Evolutionary conservation across 1,284 basidiomycete genomes (phyloP).

Genomic region (Peniophora sp.): DNA sequence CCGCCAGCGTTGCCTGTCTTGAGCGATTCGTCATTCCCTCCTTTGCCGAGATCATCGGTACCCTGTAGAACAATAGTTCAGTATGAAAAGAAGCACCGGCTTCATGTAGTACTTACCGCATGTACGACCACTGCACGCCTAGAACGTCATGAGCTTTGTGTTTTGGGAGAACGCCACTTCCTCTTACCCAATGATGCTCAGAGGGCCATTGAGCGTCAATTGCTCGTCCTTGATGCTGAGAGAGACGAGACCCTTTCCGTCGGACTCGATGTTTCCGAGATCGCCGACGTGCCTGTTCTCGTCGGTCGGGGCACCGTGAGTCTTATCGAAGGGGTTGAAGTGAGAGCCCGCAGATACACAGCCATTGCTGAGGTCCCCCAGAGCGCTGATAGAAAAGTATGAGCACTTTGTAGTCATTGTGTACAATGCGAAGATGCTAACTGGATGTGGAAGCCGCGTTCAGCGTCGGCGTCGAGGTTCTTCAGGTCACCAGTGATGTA

Average conservation of each 20-base stretch:
- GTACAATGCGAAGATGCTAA: conserved; percentile 30
- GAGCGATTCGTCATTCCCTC: conserved; percentile 57
- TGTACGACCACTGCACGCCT: conserved; percentile 60
- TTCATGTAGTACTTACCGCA: conserved; percentile 30
- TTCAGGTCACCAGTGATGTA: conserved; percentile 55
- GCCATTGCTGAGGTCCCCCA: conserved; percentile 60
- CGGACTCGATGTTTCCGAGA: conserved; percentile 65
- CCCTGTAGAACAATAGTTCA: conserved; percentile 31
- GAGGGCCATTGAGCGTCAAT: conserved; percentile 63
- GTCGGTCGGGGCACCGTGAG: conserved; percentile 59
- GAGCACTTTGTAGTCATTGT: background rate
- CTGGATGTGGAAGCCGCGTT: conserved; percentile 77
- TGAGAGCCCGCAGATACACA: conserved; percentile 69
- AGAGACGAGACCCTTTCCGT: conserved; percentile 48
- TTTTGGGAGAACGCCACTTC: too few species aligned
- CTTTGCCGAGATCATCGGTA: conserved; percentile 67
- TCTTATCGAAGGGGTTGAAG: conserved; percentile 65
- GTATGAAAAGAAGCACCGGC: conserved; percentile 4
- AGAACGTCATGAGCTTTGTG: background rate
- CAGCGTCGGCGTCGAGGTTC: conserved; percentile 49
- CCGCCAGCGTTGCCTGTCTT: conserved; percentile 73
- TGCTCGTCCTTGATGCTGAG: conserved; percentile 53
- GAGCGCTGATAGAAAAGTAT: conserved; percentile 34
- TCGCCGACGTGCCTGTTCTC: conserved; percentile 67
- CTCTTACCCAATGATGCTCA: conserved; percentile 61